Conservation (phyloP, 2,329 filamentous ascomycete genomes). For the Neurospora crassa region DNA sequence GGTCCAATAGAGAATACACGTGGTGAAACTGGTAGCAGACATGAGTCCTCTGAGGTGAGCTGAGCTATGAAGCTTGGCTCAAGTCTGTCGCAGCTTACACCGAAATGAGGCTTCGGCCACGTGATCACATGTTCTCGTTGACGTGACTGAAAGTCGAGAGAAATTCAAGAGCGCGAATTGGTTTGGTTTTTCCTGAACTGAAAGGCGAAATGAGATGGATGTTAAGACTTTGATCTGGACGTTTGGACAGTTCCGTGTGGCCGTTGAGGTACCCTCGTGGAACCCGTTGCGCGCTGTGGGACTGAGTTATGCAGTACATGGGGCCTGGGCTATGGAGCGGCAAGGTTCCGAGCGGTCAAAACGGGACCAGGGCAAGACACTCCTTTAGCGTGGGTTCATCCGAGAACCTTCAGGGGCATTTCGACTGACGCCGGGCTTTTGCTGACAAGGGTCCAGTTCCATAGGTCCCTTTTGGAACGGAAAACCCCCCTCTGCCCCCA, state of each 20-base stretch:
- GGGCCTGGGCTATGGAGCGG: not conserved
- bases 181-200: not conserved
- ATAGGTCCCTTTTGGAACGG: not conserved
- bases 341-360: not conserved
- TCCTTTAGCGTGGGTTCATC: not conserved
- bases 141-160: not conserved
- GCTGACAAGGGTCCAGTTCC: not conserved
- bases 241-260: not conserved
- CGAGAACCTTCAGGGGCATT: not conserved
- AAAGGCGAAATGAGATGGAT: not conserved
- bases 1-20: not conserved
- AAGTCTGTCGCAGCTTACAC: not conserved
- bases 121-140: not conserved
- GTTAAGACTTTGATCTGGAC: not conserved
- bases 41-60: not conserved
- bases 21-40: not conserved
- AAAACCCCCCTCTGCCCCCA: not conserved
- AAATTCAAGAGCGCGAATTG: not conserved
- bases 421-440: not conserved
- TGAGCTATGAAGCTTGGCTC: not conserved
- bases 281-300: not conserved
- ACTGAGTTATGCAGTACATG: not conserved
- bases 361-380: not conserved
- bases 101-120: not conserved
- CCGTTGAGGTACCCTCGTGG: not conserved